Conservation (phyloP, 805 yeast species). For the Candida awuae region DNA sequence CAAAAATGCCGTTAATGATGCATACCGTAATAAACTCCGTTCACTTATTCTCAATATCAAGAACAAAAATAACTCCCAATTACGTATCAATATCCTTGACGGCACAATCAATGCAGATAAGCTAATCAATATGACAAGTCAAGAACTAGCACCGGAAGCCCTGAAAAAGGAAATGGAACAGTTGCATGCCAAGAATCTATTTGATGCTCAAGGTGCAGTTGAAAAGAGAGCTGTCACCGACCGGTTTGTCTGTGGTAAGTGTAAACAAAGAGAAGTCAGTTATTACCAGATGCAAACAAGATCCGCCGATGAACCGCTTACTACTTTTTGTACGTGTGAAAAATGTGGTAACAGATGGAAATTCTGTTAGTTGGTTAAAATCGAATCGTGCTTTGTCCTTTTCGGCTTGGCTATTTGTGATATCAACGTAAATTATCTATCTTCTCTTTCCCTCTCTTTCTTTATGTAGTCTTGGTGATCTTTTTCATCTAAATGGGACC, state of each 20-base stretch:
- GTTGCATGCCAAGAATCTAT: slow-evolving; percentile 79
- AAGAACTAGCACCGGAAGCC: slow-evolving; percentile 91
- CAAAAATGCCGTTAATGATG: slow-evolving; percentile 46
- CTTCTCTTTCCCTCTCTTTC: too few species aligned
- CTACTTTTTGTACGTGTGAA: slow-evolving; percentile 97
- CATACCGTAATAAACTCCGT: slow-evolving; percentile 76
- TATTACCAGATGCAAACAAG: slow-evolving; percentile 97
- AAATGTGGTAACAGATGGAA: slow-evolving; percentile 98
- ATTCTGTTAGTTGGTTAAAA: slow-evolving; percentile 67
- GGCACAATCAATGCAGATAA: slow-evolving; percentile 61
- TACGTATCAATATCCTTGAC: slow-evolving; percentile 57
- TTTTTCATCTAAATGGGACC: too few species aligned
- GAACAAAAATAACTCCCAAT: slow-evolving; percentile 81
- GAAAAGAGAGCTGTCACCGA: slow-evolving; percentile 95
- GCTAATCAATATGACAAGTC: slow-evolving; percentile 78
- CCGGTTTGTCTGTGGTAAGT: slow-evolving; percentile 93
- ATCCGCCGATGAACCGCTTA: slow-evolving; percentile 97
- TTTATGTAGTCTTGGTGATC: too few species aligned
- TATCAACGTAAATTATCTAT: too few species aligned
- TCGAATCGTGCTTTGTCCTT: neutral
- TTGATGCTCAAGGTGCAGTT: slow-evolving; percentile 96
- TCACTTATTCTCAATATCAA: slow-evolving; percentile 81
- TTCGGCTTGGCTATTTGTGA: too few species aligned
- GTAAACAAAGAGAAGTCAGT: slow-evolving; percentile 94
- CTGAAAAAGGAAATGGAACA: slow-evolving; percentile 79